Evolutionary conservation across 331 rosid genomes (phyloP).

Genomic region (Malus hybrid): DNA sequence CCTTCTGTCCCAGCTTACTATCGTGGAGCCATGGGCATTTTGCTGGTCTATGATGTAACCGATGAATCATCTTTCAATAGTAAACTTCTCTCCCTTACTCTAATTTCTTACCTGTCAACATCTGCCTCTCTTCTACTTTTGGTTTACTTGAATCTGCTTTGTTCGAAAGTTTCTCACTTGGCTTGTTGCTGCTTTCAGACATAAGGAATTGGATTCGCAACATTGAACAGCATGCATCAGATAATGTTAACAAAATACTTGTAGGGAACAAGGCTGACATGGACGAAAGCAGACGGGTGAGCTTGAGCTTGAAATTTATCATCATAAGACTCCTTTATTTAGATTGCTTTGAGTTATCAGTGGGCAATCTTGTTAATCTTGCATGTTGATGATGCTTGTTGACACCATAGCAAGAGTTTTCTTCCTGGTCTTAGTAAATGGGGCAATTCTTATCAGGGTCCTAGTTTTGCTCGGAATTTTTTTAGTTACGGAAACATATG

Average conservation of each 20-base stretch:
- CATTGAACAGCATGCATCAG: conserved; percentile 97
- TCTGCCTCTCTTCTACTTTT: not conserved
- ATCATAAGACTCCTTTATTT: not conserved
- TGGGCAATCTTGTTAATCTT: not conserved
- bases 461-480: not conserved
- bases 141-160: not conserved
- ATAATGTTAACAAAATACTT: conserved; percentile 83
- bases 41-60: conserved; percentile 91
- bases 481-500: not conserved
- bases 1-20: conserved; percentile 62
- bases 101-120: not conserved
- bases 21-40: conserved; percentile 95
- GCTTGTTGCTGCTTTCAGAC: conserved; percentile 40
- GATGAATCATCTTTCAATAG: conserved; percentile 97
- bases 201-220: conserved; percentile 94
- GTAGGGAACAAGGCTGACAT: conserved; percentile 99
- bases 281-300: conserved; percentile 94
- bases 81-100: conserved; percentile 24
- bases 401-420: not conserved
- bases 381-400: not conserved
- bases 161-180: not conserved
- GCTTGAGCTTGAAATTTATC: conserved; percentile 11
- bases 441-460: not conserved
- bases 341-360: not conserved
- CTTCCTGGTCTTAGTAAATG: not conserved